These are phyloP conservation scores for Lactifluus echinatus DNA, from an alignment of 768 basidiomycete species.

Conservation along the genomic window DNA sequence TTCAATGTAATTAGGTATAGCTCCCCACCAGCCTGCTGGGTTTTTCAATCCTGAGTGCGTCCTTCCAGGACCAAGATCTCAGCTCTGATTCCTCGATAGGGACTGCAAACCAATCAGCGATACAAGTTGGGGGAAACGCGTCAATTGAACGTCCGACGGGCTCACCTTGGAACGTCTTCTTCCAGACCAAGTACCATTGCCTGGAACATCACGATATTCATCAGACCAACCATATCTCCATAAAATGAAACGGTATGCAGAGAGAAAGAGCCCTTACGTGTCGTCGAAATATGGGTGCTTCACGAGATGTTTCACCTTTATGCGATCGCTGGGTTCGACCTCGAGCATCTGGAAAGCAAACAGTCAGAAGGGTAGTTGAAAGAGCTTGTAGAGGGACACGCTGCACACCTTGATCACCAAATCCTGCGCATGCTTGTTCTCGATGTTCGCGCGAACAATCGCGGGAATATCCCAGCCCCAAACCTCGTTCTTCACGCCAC, in stretches of 20 bases:
- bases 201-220: not conserved
- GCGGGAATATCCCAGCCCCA: slow-evolving; percentile 10
- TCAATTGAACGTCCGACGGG: not conserved
- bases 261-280: not conserved
- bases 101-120: not conserved
- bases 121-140: too few relatives aligned
- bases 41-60: slow-evolving; percentile 4
- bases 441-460: not conserved
- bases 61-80: not conserved
- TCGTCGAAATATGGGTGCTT: not conserved
- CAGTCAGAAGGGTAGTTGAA: too few relatives aligned
- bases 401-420: slow-evolving; percentile 4
- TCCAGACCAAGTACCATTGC: not conserved
- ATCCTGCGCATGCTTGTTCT: not conserved
- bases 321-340: not conserved
- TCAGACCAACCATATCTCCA: not conserved
- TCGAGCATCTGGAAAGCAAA: slow-evolving; percentile 8
- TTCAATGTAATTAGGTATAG: not conserved
- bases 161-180: not conserved
- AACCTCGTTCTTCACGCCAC: slow-evolving; percentile 6
- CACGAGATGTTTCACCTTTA: not conserved
- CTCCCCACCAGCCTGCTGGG: not conserved
- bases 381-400: too few relatives aligned
- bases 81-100: not conserved
- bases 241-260: not conserved